Base-by-base conservation (phyloP, 768 basidiomycete genomes). In the Russula griseocarnosa region DNA sequence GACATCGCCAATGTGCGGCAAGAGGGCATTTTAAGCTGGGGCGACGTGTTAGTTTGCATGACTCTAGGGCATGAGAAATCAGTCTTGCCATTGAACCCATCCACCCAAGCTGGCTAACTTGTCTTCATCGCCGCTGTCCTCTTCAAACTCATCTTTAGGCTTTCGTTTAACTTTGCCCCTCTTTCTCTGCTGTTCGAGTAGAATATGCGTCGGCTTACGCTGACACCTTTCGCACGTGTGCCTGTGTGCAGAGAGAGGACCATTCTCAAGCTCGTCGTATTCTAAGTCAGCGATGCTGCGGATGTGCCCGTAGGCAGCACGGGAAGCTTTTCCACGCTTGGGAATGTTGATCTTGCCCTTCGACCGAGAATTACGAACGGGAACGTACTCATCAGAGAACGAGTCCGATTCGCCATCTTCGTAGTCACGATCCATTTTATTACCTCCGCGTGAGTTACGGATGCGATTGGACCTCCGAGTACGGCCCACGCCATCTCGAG, bases 41-140 rank as follows among this genome's bases (percentile, higher is more conserved):
- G 7, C 11, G 56, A 30, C 38, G 44, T 40, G 73, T 10, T 72
- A 54, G 47, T 63, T 42, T 20, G 46, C 36, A 49, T 58, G 50
- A 49, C 6, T 59, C n/a, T n/a, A 55, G 24, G 30, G 20, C 24
- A 22, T 55, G 20, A 60, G 36, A 50, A 57, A 5, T 36, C 28
- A 34, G 51, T 75, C 81, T 61, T 72, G 90, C 90, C 92, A 94
- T 75, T 84, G 81, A 66, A 93, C 84, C 92, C 92, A 94, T 30
- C 92, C 92, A 14, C 92, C 92, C 52, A 87, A 75, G 8, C 73
- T 71, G 14, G 66, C 74, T 11, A 84, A 74, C 54, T 75, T 77
- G 42, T 83, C 82, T 42, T 79, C 76, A 49, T 87, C 85, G 34
- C 83, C 79, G 22, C 82, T 83, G 50, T 79, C 78, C 55, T 84